These are phyloP conservation scores for Nicotiana tomentosiformis DNA, from an alignment of 257 asterid species.

Conservation along the genomic window DNA sequence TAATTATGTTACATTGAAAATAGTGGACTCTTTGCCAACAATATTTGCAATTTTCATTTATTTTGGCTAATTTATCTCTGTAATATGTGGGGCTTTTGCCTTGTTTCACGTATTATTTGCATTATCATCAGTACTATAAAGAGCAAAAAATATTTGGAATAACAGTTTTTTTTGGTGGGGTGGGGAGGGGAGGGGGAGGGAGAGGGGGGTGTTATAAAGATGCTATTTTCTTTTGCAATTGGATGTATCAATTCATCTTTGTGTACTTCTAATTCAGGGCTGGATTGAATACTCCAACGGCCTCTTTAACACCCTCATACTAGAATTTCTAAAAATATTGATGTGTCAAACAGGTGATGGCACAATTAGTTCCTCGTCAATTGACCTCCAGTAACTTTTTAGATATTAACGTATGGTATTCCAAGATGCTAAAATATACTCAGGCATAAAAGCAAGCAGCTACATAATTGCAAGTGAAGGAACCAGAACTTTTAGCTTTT, in stretches of 20 bases:
- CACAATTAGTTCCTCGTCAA: neutral
- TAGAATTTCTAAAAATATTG: neutral
- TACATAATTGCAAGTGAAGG: neutral
- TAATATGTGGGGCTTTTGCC: neutral
- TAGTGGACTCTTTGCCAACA: neutral
- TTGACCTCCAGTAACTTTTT: neutral
- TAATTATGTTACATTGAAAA: neutral
- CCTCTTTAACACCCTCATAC: neutral
- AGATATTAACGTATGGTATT: neutral
- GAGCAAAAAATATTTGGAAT: neutral
- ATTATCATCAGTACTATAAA: neutral
- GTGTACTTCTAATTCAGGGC: neutral
- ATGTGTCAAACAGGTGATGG: neutral
- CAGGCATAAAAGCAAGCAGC: neutral
- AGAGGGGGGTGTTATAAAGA: neutral
- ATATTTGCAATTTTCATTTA: neutral
- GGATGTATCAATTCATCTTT: neutral
- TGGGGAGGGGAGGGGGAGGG: neutral
- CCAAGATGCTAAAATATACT: neutral
- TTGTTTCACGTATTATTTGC: neutral
- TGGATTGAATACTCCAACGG: neutral
- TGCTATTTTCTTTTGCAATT: neutral
- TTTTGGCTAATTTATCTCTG: neutral
- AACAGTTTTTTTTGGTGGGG: neutral
- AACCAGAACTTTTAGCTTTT: neutral